Evolutionary conservation across 75 land plant species (phyloP).

Genomic region (Pinus taeda): DNA sequence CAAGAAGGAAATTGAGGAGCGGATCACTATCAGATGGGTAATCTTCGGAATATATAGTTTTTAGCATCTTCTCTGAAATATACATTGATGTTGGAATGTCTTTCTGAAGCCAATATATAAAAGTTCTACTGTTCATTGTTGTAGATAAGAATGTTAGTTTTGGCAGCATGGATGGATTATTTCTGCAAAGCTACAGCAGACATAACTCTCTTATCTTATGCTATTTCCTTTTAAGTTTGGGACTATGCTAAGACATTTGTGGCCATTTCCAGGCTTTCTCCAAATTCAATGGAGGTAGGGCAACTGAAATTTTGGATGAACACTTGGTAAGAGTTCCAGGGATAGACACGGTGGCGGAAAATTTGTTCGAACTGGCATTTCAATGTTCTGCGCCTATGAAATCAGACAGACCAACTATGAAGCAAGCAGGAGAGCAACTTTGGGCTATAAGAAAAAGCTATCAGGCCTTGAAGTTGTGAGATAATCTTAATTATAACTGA

Average conservation of each 20-base stretch:
- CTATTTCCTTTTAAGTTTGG: not conserved
- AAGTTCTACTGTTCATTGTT: not conserved
- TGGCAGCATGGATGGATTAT: not conserved
- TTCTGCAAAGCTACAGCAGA: not conserved
- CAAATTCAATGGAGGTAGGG: conserved; percentile 58
- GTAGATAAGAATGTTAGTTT: not conserved
- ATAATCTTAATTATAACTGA: not conserved
- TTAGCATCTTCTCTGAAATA: not conserved
- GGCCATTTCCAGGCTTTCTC: conserved; percentile 64
- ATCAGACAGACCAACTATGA: conserved; percentile 78
- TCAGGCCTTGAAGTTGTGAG: conserved; percentile 17
- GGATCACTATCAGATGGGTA: conserved; percentile 95
- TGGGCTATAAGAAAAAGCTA: conserved; percentile 79
- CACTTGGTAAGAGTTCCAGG: conserved; percentile 26
- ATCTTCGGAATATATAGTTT: conserved; percentile 11
- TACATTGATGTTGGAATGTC: not conserved
- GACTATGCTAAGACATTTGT: not conserved
- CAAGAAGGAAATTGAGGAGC: conserved; percentile 56
- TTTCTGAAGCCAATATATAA: not conserved
- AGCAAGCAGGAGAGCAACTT: conserved; percentile 60
- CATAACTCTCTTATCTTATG: not conserved
- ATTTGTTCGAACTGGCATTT: conserved; percentile 61
- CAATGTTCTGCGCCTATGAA: conserved; percentile 75
- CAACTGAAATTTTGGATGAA: conserved; percentile 59
- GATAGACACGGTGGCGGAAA: conserved; percentile 20